Evolutionary conservation across 257 asterid genomes (phyloP).

Genomic region (Verbena officinalis): DNA sequence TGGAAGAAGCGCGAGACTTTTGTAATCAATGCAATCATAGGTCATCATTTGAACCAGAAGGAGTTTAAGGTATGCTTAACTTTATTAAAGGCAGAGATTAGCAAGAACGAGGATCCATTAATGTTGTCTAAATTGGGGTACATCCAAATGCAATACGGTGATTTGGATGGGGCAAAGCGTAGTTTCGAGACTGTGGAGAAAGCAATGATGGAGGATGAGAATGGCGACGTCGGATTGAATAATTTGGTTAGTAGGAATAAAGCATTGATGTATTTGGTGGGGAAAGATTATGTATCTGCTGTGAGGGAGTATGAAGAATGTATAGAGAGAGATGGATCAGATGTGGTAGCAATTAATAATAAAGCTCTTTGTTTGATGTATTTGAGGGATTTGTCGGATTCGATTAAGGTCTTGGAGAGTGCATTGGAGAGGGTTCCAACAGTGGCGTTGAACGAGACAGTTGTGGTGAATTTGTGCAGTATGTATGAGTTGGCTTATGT

Average conservation of each 20-base stretch:
- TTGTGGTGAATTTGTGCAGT: constrained; percentile 93
- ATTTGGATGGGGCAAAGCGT: constrained; percentile 76
- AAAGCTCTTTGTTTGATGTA: constrained; percentile 98
- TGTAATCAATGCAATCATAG: constrained; percentile 71
- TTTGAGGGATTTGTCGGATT: constrained; percentile 91
- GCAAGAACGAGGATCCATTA: constrained; percentile 53
- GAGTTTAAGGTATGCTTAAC: constrained; percentile 73
- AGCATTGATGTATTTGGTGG: constrained; percentile 88
- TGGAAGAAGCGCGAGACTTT: constrained; percentile 75
- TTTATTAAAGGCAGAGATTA: constrained; percentile 56
- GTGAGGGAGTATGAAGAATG: constrained; percentile 94
- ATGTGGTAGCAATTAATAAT: constrained; percentile 83
- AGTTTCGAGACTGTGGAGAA: constrained; percentile 67
- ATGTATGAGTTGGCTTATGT: constrained; percentile 98
- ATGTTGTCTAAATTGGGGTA: constrained; percentile 77
- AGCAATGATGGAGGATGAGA: constrained; percentile 37
- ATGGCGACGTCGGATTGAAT: constrained; percentile 50
- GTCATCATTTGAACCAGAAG: constrained; percentile 80
- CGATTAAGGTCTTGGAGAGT: constrained; percentile 90
- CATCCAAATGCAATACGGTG: constrained; percentile 95
- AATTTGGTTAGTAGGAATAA: constrained; percentile 83
- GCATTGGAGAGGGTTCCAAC: constrained; percentile 97
- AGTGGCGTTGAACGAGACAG: constrained; percentile 76
- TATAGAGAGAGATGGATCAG: constrained; percentile 79
- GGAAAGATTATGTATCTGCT: constrained; percentile 86